phyloP scores from a whole-genome alignment of 148 eudicot species.

The Chenopodium berlandieri region DNA sequence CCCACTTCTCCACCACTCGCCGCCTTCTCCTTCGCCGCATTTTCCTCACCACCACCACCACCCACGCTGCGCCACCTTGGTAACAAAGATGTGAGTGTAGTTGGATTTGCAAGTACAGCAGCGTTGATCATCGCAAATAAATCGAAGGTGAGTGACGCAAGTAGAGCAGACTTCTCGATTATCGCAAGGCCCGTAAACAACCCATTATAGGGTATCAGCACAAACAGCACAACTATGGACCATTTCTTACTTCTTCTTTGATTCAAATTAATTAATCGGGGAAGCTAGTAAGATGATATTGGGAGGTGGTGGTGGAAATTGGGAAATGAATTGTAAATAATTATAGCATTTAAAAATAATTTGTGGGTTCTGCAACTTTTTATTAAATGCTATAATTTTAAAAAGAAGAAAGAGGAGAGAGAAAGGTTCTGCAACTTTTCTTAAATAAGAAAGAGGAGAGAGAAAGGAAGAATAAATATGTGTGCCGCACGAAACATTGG shows the following conservation, averaged over 20 bases:
- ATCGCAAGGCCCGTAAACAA: constrained; percentile 80
- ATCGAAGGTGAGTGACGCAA: constrained; percentile 92
- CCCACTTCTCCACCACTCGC: background rate
- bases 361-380: no score
- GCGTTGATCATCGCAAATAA: constrained; percentile 81
- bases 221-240: constrained; percentile 95
- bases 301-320: no score
- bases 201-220: constrained; percentile 85
- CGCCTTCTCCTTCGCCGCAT: constrained; percentile 18
- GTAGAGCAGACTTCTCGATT: constrained; percentile 94
- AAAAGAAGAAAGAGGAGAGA: no score
- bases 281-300: no score
- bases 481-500: no score
- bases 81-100: constrained; percentile 60
- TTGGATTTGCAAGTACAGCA: constrained; percentile 88
- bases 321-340: no score
- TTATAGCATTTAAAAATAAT: no score
- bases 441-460: no score
- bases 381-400: no score
- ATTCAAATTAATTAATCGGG: background rate
- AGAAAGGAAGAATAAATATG: no score
- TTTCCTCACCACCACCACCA: constrained; percentile 4
- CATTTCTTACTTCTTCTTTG: constrained; percentile 32
- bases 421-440: no score
- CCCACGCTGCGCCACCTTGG: constrained; percentile 60